Conservation (phyloP, 2,329 filamentous ascomycete species). For the Nannizzia gypsea region DNA sequence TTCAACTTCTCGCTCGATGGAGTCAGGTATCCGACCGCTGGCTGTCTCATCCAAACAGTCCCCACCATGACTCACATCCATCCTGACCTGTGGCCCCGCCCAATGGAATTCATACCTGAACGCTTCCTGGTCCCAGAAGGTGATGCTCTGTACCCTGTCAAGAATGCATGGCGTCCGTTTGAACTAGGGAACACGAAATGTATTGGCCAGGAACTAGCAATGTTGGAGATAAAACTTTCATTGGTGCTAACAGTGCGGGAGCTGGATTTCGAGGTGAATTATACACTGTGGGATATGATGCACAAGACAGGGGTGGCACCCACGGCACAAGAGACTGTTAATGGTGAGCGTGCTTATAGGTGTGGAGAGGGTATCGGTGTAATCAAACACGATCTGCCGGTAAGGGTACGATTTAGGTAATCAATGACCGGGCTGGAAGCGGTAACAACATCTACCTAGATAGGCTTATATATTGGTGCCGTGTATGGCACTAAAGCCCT, state of each 20-base stretch:
- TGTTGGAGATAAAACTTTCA: slow-evolving; percentile 30
- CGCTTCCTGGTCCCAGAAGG: slow-evolving; percentile 24
- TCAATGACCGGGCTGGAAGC: too few species aligned
- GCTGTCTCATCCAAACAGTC: background rate
- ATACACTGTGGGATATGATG: slow-evolving; percentile 10
- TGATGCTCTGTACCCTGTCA: slow-evolving; percentile 13
- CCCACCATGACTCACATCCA: slow-evolving; percentile 8
- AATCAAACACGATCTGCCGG: background rate
- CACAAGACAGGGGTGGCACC: background rate
- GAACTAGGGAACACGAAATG: slow-evolving; percentile 39
- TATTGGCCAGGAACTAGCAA: slow-evolving; percentile 40
- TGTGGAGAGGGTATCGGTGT: background rate
- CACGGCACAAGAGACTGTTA: background rate
- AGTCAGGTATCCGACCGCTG: background rate
- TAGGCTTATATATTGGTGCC: too few species aligned
- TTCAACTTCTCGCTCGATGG: background rate
- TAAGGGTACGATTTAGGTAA: background rate
- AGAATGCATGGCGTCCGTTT: slow-evolving; percentile 39
- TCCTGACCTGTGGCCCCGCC: slow-evolving; percentile 6
- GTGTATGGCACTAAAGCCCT: too few species aligned
- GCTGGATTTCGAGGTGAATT: slow-evolving; percentile 33
- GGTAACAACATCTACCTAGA: too few species aligned
- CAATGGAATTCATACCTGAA: slow-evolving; percentile 25
- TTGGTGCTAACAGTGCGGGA: slow-evolving; percentile 18
- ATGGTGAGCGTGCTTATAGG: background rate